Base-by-base conservation (phyloP, 257 asterid species). In the Capsicum chinense region DNA sequence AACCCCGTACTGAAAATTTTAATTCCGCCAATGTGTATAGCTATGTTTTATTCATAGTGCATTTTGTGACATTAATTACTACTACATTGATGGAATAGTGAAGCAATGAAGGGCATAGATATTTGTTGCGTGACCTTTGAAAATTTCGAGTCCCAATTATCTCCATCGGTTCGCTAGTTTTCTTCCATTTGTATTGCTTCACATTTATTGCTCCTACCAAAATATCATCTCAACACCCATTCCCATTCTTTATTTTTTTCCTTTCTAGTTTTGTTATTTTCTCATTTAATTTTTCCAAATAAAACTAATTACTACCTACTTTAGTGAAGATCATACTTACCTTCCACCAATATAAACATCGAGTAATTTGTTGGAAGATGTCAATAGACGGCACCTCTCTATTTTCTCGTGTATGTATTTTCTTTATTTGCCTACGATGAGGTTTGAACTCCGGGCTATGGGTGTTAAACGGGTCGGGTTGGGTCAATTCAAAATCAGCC, bases 171-270 rank as follows among this genome's bases (percentile, higher is more conserved):
- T 52, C 64, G 15, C 64, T 76, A 52, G 48, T 17, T 76, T 76
- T 54, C 64, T 52, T 76, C 63, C 81, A 76, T 9, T 76, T 76
- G 81, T 52, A 76, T 76, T 76, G n/a, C 81, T 52, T 76, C 81
- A 0, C 81, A 52, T 76, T 76, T 52, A 76, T 69, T 76, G 48
- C 81, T 52, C 81, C 42, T 26, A 76, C 47, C 81, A 54, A 54
- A 76, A 26, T 3, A 14, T 76, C 63, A 33, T 14, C 48, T 58
- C 60, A 21, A 21, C 6, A 21, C 47, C 44, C 47, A 76, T 50
- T 52, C 26, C 63, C 33, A 8, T 16, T 42, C 4, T 66, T 37
- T 66, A 2, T 68, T 39, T 69, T 14, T 15, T 15, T 5, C 59
- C 42, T 54, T 52, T 14, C 64, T 52, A 52, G 52, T 76, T 76